Conservation (phyloP, 176 grass and related monocot species). For the Oryza australiensis region DNA sequence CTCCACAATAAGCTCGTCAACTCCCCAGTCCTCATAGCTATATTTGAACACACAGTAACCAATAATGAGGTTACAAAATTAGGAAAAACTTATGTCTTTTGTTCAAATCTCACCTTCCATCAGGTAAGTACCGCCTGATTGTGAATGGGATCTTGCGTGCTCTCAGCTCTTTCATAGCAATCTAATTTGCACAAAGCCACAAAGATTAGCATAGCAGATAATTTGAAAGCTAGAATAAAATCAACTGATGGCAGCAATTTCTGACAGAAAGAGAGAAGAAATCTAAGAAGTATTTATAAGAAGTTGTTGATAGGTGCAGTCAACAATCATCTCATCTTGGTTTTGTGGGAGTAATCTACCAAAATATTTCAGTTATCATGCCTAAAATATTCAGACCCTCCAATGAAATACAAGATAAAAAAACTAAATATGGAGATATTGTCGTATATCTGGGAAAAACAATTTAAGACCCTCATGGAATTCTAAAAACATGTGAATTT, state of each 20-base stretch:
- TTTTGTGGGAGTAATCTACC: background rate
- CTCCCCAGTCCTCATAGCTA: conserved; percentile 83
- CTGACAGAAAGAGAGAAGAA: background rate
- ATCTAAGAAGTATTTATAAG: background rate
- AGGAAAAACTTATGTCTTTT: background rate
- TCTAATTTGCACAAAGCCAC: conserved; percentile 47
- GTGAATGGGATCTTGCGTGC: conserved; percentile 88
- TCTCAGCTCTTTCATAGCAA: conserved; percentile 89
- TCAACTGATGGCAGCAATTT: background rate
- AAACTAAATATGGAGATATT: background rate
- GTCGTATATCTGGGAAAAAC: background rate
- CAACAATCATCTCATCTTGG: background rate
- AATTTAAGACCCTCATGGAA: background rate
- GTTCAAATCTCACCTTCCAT: conserved; percentile 63
- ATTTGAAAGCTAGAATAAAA: background rate
- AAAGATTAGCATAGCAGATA: background rate
- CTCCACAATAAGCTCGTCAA: conserved; percentile 83
- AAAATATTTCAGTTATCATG: conserved; percentile 10
- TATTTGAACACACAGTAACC: conserved; percentile 31
- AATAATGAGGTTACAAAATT: background rate
- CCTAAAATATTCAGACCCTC: background rate
- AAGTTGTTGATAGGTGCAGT: background rate
- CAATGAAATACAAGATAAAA: background rate
- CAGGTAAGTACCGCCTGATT: conserved; percentile 77
- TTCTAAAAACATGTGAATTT: background rate